Evolutionary conservation across 2,329 filamentous ascomycete genomes (phyloP).

Genomic region (Zymoseptoria brevis): DNA sequence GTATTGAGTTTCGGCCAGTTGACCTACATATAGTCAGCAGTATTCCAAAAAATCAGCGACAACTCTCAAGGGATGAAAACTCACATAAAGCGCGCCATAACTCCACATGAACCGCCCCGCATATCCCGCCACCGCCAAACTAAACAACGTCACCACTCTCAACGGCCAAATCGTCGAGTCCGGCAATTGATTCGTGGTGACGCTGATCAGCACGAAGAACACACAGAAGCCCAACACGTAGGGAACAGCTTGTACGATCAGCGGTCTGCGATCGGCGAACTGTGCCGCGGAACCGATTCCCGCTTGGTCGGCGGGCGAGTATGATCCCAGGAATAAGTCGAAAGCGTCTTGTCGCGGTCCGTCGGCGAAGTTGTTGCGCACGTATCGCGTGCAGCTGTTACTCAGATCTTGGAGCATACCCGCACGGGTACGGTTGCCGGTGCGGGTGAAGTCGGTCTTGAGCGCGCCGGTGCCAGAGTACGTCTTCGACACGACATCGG

Average conservation of each 20-base stretch:
- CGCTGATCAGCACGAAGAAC: conserved; percentile 71
- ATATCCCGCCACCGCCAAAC: conserved; percentile 62
- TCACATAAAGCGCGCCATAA: conserved; percentile 90
- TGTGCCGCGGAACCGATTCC: conserved; percentile 64
- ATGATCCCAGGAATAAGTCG: conserved; percentile 84
- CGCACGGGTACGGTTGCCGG: conserved; percentile 75
- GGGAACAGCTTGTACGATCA: conserved; percentile 87
- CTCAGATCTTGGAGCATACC: conserved; percentile 80
- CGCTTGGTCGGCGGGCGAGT: conserved; percentile 60
- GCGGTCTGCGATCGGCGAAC: conserved; percentile 75
- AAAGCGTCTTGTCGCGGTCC: conserved; percentile 92
- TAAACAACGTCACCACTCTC: conserved; percentile 73
- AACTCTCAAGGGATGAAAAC: too few relatives aligned
- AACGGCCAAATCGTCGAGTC: conserved; percentile 72
- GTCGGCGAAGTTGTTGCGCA: conserved; percentile 89
- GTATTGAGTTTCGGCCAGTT: conserved; percentile 98
- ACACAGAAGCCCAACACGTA: conserved; percentile 80
- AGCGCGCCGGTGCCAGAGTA: conserved; percentile 95
- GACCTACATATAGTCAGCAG: conserved; percentile 52
- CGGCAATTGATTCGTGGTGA: conserved; percentile 63
- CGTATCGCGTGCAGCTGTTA: conserved; percentile 82
- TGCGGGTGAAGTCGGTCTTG: conserved; percentile 97
- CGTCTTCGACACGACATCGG: conserved; percentile 83
- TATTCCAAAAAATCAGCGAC: too few relatives aligned
- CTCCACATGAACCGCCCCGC: conserved; percentile 67